Base-by-base conservation (phyloP, 2,329 filamentous ascomycete species). In the Aspergillus jensenii region DNA sequence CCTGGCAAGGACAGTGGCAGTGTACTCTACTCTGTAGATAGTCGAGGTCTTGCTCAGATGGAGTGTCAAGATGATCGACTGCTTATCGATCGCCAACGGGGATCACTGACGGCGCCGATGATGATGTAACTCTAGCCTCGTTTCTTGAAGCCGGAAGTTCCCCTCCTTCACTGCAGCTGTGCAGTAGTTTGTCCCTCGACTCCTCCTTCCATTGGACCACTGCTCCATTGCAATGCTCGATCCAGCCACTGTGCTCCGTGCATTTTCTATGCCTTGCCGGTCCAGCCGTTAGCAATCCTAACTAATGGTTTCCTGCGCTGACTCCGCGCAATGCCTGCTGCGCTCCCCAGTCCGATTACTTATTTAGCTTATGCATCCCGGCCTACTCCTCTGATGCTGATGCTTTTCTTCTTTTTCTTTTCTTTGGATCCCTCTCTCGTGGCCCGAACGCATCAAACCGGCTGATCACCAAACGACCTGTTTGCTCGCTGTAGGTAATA, bases 191-290 rank as follows among this genome's bases (percentile, higher is more conserved):
- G 37, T 53, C 25, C 48, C 44, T 53, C n/a, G 47, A 50, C 44
- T 40, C 45, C 44, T 53, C 44, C 27, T 31, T 57, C 35, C 15
- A 39, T 48, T 48, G 43, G 41, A 35, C 44, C 44, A 17, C 40
- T 50, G 51, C 19, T 53, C 41, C 27, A 25, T 23, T 50, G 47
- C 33, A 40, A 39, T 11, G 8, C 44, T 31, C 35, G 39, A 46
- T 39, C 60, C 60, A 62, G 55, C 60, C 60, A 60, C 58, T 45
- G 45, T 53, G 27, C 47, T 45, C 43, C 52, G 39, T 37, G 35
- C 27, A 46, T 21, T 53, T 44, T 52, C 52, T 55, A 59, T 61
- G 52, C 51, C 25, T 53, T 59, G 59, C 56, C 61, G 59, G 57
- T 43, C 61, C 59, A 61, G 61, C 61, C 61, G 61, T 57, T 43